These are phyloP conservation scores for Xerocomus cyaneibrunnescens DNA, from an alignment of 1,284 basidiomycete genomes.

Conservation along the genomic window DNA sequence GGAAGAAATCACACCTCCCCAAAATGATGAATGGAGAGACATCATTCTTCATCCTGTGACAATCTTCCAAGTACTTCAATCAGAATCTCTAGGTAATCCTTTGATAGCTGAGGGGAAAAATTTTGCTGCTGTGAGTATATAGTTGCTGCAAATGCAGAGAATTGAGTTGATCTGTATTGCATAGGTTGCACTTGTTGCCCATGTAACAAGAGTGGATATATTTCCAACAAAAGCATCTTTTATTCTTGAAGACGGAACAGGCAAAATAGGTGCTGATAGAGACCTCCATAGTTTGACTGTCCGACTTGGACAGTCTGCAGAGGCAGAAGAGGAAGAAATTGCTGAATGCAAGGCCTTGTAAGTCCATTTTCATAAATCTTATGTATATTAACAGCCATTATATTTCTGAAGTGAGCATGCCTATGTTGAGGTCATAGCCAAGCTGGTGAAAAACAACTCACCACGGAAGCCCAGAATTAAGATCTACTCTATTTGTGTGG, in stretches of 20 bases:
- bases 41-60: conserved; percentile 21
- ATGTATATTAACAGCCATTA: not conserved
- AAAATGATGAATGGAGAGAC: conserved; percentile 1
- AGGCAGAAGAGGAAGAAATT: conserved; percentile 17
- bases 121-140: conserved; percentile 18
- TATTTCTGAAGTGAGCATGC: conserved; percentile 17
- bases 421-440: conserved; percentile 20
- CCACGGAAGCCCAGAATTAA: conserved; percentile 1
- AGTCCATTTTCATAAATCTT: conserved; percentile 1
- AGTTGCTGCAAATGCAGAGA: not conserved
- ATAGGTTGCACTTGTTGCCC: conserved; percentile 28
- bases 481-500: conserved; percentile 14
- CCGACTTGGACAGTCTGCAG: not conserved
- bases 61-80: conserved; percentile 26
- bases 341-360: conserved; percentile 13
- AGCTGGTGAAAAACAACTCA: not conserved
- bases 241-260: conserved; percentile 34
- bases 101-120: conserved; percentile 17
- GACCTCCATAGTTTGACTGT: not conserved
- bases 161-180: not conserved
- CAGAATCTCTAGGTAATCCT: conserved; percentile 5
- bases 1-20: not conserved
- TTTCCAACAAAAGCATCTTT: conserved; percentile 1
- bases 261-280: conserved; percentile 21
- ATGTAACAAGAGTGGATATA: conserved; percentile 16